Evolutionary conservation across 83 land plant genomes (phyloP), one percentile per base, ranked within the genome.

Genomic region (Picea engelmannii): DNA sequence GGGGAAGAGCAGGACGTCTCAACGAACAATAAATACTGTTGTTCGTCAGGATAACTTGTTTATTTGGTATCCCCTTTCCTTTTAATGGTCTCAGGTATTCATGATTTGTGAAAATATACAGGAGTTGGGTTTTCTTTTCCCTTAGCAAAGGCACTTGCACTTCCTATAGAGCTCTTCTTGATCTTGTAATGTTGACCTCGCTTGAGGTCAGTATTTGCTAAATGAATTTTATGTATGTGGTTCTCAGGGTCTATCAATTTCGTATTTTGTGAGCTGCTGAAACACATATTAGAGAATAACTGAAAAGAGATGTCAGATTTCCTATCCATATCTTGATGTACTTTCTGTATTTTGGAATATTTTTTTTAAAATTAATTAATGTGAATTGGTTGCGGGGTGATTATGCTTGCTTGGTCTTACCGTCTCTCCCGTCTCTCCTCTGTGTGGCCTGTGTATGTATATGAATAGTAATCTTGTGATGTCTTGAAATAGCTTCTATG

Each of bases 1-100:
- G 66, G 20, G 23, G 81, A 61, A 58, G 79, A 52, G 24, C 79
- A 49, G 40, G 24, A 61, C 15, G 38, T 60, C 25, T 10, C 40
- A 23, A 27, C 25, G 21, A 58, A 40, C 27, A 79, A 67, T 35
- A 65, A 47, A 10, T 27, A 25, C 38, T 80, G 78, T 67, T 80
- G 82, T 49, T 42, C 62, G 20, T 79, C 74, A 58, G n/a, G 31
- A 17, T 79, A 76, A 16, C 7, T 12, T 76, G 20, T 76, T 25
- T 52, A 76, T 69, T 69, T 69, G n/a, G 74, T 25, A 38, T 38
- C 5, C 9, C 42, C 42, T 7, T 18, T 18, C 20, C 1, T 38
- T 69, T 35, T 35, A 27, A 15, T 35, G 35, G 47, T 38, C 35
- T 38, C 38, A 38, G 74, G 74, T 38, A 69, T 69, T 69, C 49